Percentiles rank a stretch among this genome's conserved stretches.
Evolutionary conservation across 2,329 filamentous ascomycete species (phyloP).

Genomic region (Trichoderma oligosporum): DNA sequence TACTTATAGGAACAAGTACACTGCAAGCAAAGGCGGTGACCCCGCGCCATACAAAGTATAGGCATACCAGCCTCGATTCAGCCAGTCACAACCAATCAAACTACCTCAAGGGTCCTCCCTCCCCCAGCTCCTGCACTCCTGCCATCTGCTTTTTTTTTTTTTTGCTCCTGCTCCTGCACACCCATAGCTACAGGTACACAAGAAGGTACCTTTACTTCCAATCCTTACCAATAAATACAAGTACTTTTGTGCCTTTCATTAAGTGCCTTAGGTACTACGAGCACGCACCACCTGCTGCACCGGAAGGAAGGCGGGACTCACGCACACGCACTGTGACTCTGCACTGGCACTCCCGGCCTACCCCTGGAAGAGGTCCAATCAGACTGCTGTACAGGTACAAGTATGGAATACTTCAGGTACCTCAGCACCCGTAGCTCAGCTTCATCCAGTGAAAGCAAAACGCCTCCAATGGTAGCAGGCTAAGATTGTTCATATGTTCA

Average conservation of each 20-base stretch:
- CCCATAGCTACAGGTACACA: too few species aligned
- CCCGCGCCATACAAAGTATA: not conserved
- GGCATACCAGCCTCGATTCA: not conserved
- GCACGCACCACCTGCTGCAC: not conserved
- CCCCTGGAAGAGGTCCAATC: too few species aligned
- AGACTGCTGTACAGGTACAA: too few species aligned
- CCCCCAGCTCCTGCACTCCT: not conserved
- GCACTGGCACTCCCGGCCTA: not conserved
- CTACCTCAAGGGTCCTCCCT: not conserved
- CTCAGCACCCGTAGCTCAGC: slow-evolving; percentile 4
- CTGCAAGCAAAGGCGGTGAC: slow-evolving; percentile 15
- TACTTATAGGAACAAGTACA: too few species aligned
- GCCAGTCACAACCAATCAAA: not conserved
- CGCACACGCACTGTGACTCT: slow-evolving; percentile 10
- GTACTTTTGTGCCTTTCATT: not conserved
- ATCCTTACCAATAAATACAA: not conserved
- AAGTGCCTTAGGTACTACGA: not conserved
- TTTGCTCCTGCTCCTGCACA: not conserved
- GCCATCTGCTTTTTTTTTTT: too few species aligned
- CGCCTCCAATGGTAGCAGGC: slow-evolving; percentile 1
- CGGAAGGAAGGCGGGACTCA: slow-evolving; percentile 6
- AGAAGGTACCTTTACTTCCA: too few species aligned
- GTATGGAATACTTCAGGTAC: too few species aligned
- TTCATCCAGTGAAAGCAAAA: slow-evolving; percentile 2
- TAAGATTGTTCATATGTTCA: not conserved